Evolutionary conservation across 495 filamentous ascomycete genomes (phyloP).

Genomic region (Cryomyces minteri): DNA sequence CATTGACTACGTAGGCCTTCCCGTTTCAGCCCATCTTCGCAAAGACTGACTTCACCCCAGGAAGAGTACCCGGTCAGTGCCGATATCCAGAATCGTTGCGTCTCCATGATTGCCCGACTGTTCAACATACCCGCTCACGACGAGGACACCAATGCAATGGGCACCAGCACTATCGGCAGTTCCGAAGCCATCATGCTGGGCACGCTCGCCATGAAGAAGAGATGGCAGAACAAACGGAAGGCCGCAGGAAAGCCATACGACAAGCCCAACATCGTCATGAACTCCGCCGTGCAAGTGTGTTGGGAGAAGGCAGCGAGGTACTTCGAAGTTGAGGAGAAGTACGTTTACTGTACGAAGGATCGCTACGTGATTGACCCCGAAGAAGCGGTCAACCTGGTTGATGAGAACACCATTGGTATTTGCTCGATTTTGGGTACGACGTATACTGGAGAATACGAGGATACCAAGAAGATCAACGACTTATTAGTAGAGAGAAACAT

Average conservation of each 20-base stretch:
- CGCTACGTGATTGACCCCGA: constrained; percentile 78
- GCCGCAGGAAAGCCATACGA: constrained; percentile 57
- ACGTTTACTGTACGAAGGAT: constrained; percentile 63
- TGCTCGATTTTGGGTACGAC: constrained; percentile 79
- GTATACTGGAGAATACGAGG: constrained; percentile 92
- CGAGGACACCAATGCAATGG: constrained; percentile 40
- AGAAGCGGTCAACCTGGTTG: constrained; percentile 63
- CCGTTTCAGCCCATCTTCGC: no score
- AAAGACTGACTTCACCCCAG: no score
- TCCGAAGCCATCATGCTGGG: constrained; percentile 85
- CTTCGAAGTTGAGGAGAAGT: constrained; percentile 82
- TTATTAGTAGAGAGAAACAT: constrained; percentile 50
- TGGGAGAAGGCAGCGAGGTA: constrained; percentile 95
- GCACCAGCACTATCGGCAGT: constrained; percentile 70
- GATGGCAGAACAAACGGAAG: constrained; percentile 71
- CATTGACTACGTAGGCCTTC: constrained; percentile 40
- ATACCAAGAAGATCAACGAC: constrained; percentile 78
- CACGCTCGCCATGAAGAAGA: constrained; percentile 86
- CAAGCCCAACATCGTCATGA: constrained; percentile 81
- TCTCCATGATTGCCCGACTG: constrained; percentile 81
- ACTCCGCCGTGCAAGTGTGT: constrained; percentile 80
- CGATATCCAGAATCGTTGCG: constrained; percentile 82
- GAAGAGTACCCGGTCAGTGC: constrained; percentile 68
- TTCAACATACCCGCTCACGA: constrained; percentile 49
- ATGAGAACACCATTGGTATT: constrained; percentile 93